Evolutionary conservation across 2,329 filamentous ascomycete species (phyloP).

Genomic region (Fusarium nygamai): DNA sequence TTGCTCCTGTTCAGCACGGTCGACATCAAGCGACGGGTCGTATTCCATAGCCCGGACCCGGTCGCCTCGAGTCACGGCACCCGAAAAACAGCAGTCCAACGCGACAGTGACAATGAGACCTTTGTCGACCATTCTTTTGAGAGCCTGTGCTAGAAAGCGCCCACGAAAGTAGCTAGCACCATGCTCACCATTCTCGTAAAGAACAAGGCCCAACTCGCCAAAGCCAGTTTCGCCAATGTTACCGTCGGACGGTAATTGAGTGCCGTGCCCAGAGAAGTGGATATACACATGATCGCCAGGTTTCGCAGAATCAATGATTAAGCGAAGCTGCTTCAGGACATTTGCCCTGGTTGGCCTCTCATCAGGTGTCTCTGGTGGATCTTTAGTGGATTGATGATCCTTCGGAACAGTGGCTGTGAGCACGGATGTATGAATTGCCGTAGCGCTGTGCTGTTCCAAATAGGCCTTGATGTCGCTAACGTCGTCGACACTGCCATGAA

Average conservation of each 20-base stretch:
- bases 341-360: background rate
- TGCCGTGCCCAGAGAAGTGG: background rate
- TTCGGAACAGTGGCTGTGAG: background rate
- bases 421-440: background rate
- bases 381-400: background rate
- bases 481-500: background rate
- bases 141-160: background rate
- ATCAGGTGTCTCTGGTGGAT: background rate
- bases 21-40: background rate
- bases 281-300: background rate
- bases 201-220: fast-evolving
- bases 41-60: background rate
- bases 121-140: background rate
- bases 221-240: background rate
- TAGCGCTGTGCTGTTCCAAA: background rate
- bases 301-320: background rate
- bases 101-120: fast-evolving
- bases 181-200: background rate
- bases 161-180: background rate
- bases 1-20: background rate
- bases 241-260: fast-evolving
- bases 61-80: background rate
- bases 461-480: background rate
- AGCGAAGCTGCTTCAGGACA: background rate
- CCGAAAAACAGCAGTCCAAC: background rate